Evolutionary conservation across 768 basidiomycete species (phyloP).

Genomic region (Lactifluus hygrophoroides): DNA sequence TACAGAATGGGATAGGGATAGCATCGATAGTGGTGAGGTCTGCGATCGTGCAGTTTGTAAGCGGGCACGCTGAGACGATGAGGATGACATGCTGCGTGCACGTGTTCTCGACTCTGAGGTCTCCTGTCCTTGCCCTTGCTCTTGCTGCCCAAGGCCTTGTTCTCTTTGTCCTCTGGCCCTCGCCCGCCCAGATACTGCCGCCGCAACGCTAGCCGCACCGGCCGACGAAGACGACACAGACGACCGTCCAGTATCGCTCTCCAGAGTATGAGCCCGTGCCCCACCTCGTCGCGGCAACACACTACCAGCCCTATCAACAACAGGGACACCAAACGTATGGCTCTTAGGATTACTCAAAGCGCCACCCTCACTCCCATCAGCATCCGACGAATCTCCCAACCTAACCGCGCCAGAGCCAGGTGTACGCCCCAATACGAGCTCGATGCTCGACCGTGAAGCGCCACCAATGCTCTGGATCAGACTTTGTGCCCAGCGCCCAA

Average conservation of each 20-base stretch:
- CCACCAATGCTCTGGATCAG: slow-evolving; percentile 56
- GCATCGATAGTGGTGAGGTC: slow-evolving; percentile 20
- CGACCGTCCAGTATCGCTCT: not conserved
- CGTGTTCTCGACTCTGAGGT: slow-evolving; percentile 11
- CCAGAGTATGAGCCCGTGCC: slow-evolving; percentile 1
- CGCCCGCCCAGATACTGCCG: not conserved
- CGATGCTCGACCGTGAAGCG: slow-evolving; percentile 53
- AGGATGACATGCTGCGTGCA: slow-evolving; percentile 15
- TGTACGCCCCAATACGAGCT: slow-evolving; percentile 36
- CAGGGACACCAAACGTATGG: slow-evolving; percentile 63
- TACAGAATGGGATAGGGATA: slow-evolving; percentile 21
- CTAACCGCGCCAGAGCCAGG: not conserved
- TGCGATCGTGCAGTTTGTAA: slow-evolving; percentile 7
- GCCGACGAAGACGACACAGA: not conserved
- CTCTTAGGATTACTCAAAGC: slow-evolving; percentile 49
- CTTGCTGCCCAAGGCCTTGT: too few species aligned
- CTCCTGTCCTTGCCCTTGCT: slow-evolving; percentile 5
- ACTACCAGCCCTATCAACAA: slow-evolving; percentile 31
- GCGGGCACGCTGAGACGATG: slow-evolving; percentile 10
- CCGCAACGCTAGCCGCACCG: not conserved
- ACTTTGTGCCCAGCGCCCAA: slow-evolving; percentile 51
- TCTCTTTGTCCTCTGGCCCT: not conserved
- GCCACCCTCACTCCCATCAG: slow-evolving; percentile 38
- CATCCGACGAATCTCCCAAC: slow-evolving; percentile 27
- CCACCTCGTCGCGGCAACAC: slow-evolving; percentile 25